These are phyloP conservation scores for Diversispora eburnea DNA, from an alignment of 192 early-diverging fungal species.

Conservation along the genomic window DNA sequence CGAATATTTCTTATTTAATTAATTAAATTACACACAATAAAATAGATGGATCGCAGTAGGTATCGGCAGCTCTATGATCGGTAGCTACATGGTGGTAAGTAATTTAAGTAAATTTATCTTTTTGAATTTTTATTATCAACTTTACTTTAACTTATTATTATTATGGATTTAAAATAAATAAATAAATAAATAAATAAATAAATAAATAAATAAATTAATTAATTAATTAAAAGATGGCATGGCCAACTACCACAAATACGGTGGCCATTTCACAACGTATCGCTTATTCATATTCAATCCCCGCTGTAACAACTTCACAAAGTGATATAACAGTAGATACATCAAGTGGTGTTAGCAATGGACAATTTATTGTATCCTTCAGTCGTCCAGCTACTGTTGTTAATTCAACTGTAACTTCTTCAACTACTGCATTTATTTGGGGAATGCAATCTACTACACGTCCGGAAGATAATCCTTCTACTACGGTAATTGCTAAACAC, in stretches of 20 bases:
- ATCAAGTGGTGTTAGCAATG: not conserved
- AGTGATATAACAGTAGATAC: constrained; percentile 5
- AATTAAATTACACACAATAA: not conserved
- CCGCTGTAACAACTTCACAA: not conserved
- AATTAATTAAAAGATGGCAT: constrained; percentile 25
- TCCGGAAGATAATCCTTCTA: not conserved
- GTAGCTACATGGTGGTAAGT: constrained; percentile 21
- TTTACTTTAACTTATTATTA: not conserved
- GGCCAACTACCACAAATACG: not conserved
- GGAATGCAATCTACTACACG: not conserved
- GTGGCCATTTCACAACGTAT: constrained; percentile 10
- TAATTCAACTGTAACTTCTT: not conserved
- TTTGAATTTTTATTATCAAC: not conserved
- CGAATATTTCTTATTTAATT: not conserved
- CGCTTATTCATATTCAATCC: not conserved
- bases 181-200: too few relatives aligned
- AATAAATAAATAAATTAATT: too few relatives aligned
- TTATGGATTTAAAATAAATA: not conserved
- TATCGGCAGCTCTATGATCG: constrained; percentile 10
- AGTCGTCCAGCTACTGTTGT: not conserved
- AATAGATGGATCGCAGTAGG: constrained; percentile 23
- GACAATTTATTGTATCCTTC: not conserved
- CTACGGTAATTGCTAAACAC: not conserved
- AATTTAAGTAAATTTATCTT: not conserved
- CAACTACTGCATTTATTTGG: constrained; percentile 3